Percentiles rank a stretch among this genome's conserved stretches.
Evolutionary conservation across 2,329 filamentous ascomycete genomes (phyloP).

Genomic region (Sporothrix variecibatus): DNA sequence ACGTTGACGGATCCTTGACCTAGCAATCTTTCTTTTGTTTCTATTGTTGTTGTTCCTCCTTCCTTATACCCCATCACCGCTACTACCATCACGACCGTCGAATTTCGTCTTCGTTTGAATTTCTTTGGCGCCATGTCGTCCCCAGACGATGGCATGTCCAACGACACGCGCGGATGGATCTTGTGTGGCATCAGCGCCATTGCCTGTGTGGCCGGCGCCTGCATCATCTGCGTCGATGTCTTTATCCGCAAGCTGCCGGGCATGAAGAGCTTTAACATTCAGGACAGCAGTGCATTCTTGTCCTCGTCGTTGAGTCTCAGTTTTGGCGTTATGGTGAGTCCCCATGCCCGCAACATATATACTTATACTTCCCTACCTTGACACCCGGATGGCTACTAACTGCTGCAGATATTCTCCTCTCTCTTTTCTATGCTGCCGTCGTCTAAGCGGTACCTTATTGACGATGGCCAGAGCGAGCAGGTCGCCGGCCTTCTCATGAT

Average conservation of each 20-base stretch:
- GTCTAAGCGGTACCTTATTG: slow-evolving; percentile 73
- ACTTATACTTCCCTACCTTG: background rate
- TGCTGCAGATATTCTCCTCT: slow-evolving; percentile 77
- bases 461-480: slow-evolving; percentile 67
- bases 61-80: no score
- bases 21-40: background rate
- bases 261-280: slow-evolving; percentile 77
- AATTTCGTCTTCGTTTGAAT: background rate
- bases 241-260: slow-evolving; percentile 72
- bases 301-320: slow-evolving; percentile 87
- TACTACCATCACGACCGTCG: background rate
- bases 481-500: slow-evolving; percentile 69
- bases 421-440: slow-evolving; percentile 92
- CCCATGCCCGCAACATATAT: slow-evolving; percentile 5
- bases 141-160: slow-evolving; percentile 51
- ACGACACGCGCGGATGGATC: slow-evolving; percentile 91
- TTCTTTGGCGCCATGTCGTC: slow-evolving; percentile 19
- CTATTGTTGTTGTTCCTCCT: background rate
- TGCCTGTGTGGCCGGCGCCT: slow-evolving; percentile 72
- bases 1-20: background rate
- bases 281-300: slow-evolving; percentile 85
- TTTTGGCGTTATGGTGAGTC: slow-evolving; percentile 88
- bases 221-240: slow-evolving; percentile 84
- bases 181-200: slow-evolving; percentile 82
- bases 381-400: slow-evolving; percentile 22